A percentile compares a stretch with the other conserved stretches of the same genome.
phyloP scores from a whole-genome alignment of 768 basidiomycete genomes.

The Naganishia vaughanmartiniae region DNA sequence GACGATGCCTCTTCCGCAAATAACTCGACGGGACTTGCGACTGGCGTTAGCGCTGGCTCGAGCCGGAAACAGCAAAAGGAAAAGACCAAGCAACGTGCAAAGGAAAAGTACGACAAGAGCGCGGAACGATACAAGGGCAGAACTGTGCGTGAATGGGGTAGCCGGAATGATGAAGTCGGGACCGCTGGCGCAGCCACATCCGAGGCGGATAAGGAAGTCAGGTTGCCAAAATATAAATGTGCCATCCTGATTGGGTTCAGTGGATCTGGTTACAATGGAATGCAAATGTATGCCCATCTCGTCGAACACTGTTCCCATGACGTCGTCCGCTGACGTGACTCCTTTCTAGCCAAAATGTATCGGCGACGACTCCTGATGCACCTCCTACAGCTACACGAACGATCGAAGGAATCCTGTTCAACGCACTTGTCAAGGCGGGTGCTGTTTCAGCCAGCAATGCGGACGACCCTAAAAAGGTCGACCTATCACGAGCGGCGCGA shows the following conservation, averaged over 20 bases:
- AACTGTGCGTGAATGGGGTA: constrained; percentile 17
- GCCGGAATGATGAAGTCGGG: neutral
- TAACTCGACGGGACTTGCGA: neutral
- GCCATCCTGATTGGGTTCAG: constrained; percentile 86
- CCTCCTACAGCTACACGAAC: constrained; percentile 57
- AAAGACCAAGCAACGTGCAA: constrained; percentile 10
- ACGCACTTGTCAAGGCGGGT: constrained; percentile 80
- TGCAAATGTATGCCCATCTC: constrained; percentile 80
- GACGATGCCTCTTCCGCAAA: too few species aligned
- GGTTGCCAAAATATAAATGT: constrained; percentile 58
- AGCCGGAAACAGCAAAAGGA: constrained; percentile 13
- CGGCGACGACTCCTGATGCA: constrained; percentile 2
- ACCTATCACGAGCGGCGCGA: constrained; percentile 79
- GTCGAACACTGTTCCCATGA: neutral
- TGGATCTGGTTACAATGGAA: constrained; percentile 86
- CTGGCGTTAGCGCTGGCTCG: neutral
- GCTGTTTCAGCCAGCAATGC: constrained; percentile 95
- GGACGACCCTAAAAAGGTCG: constrained; percentile 82
- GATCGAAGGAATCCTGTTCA: constrained; percentile 85
- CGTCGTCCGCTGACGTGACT: neutral
- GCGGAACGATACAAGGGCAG: constrained; percentile 18
- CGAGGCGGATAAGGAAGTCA: constrained; percentile 27
- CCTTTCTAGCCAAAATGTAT: neutral
- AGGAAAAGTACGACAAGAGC: constrained; percentile 25
- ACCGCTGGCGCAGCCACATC: neutral